These are phyloP conservation scores for Colletotrichum chlorophyti DNA, from an alignment of 2,329 filamentous ascomycete species.

Conservation along the genomic window DNA sequence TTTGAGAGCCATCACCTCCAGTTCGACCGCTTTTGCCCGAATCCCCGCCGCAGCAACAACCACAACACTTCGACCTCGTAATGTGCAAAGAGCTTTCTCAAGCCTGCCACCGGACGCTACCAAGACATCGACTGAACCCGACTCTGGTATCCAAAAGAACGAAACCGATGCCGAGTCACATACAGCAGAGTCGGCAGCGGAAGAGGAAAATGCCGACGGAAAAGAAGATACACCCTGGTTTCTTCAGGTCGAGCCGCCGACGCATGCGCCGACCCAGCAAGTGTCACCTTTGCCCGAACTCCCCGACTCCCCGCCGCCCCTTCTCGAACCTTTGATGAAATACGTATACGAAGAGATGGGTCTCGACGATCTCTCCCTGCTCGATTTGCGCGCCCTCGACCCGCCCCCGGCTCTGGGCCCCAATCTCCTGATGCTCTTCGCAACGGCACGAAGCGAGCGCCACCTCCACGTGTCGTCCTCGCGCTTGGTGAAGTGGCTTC, in stretches of 20 bases:
- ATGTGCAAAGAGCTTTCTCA: conserved; percentile 32
- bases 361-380: conserved; percentile 78
- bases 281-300: conserved; percentile 56
- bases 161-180: background rate
- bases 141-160: no score
- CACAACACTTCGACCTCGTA: conserved; percentile 22
- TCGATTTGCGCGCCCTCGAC: conserved; percentile 85
- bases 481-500: conserved; percentile 85
- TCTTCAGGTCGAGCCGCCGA: conserved; percentile 72
- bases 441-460: conserved; percentile 88
- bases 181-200: background rate
- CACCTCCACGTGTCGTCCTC: conserved; percentile 93
- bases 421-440: conserved; percentile 91
- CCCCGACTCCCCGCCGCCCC: conserved; percentile 72
- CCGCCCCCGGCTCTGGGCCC: conserved; percentile 87
- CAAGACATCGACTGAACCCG: background rate
- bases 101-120: conserved; percentile 28
- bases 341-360: conserved; percentile 86
- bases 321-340: conserved; percentile 76
- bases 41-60: background rate
- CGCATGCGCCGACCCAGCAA: conserved; percentile 56
- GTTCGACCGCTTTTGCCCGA: conserved; percentile 5
- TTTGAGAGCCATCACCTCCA: conserved; percentile 32
- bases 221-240: conserved; percentile 76
- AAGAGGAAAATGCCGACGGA: conserved; percentile 22